A percentile compares a stretch with the other conserved stretches of the same genome.
Evolutionary conservation across 2,329 filamentous ascomycete species (phyloP).

Genomic region (Byssochlamys sp.): DNA sequence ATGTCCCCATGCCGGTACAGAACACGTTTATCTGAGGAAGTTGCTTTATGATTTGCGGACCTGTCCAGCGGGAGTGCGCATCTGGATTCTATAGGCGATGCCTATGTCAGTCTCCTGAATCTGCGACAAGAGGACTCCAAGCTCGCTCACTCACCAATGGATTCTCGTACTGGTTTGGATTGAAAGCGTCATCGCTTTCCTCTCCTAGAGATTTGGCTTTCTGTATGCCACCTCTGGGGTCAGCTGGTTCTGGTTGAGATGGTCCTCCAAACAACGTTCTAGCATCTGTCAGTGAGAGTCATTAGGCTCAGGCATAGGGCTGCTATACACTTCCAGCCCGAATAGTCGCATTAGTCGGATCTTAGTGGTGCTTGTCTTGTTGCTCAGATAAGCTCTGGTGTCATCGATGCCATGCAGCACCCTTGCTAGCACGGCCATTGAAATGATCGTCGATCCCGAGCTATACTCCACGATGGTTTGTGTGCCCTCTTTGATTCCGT

Average conservation of each 20-base stretch:
- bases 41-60: slow-evolving; percentile 48
- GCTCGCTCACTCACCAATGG: slow-evolving; percentile 17
- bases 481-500: slow-evolving; percentile 35
- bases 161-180: slow-evolving; percentile 51
- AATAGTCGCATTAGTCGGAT: slow-evolving; percentile 52
- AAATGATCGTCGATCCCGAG: slow-evolving; percentile 54
- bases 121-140: slow-evolving; percentile 15
- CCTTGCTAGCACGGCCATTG: slow-evolving; percentile 47
- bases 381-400: slow-evolving; percentile 47
- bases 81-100: slow-evolving; percentile 40
- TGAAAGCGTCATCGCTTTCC: slow-evolving; percentile 37
- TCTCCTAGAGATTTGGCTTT: slow-evolving; percentile 36
- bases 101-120: neutral
- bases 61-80: slow-evolving; percentile 50
- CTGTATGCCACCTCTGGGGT: slow-evolving; percentile 46
- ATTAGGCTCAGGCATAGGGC: neutral
- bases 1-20: slow-evolving; percentile 50
- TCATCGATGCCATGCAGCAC: slow-evolving; percentile 45
- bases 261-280: slow-evolving; percentile 51
- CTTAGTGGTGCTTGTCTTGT: slow-evolving; percentile 48
- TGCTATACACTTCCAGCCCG: slow-evolving; percentile 42
- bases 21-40: slow-evolving; percentile 48
- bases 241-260: slow-evolving; percentile 47
- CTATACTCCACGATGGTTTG: slow-evolving; percentile 51
- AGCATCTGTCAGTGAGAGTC: neutral